Percentiles rank a stretch among this genome's conserved stretches.
Conservation (phyloP, 257 asterid genomes). For the Gentiana dahurica region DNA sequence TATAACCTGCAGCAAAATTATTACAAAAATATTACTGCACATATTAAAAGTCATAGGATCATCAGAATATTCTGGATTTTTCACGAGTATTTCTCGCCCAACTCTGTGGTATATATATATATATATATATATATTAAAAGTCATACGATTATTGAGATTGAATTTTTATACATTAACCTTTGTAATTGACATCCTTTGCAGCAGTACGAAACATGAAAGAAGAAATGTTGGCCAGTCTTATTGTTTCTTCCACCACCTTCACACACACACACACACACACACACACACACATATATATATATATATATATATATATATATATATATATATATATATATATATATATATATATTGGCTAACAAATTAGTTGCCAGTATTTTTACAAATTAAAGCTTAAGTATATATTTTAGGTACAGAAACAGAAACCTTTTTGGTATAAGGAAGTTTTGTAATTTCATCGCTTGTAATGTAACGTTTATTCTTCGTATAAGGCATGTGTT, state of each 20-base stretch:
- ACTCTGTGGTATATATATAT: slow-evolving; percentile 12
- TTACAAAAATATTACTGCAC: too few relatives aligned
- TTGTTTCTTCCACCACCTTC: slow-evolving; percentile 52
- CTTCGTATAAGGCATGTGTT: slow-evolving; percentile 27
- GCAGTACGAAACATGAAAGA: slow-evolving; percentile 30
- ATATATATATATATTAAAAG: too few relatives aligned
- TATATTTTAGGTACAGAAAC: too few relatives aligned
- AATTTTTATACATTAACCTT: slow-evolving; percentile 16
- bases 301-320: too few relatives aligned
- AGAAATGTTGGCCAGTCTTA: slow-evolving; percentile 45
- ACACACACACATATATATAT: too few relatives aligned
- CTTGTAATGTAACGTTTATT: slow-evolving; percentile 21
- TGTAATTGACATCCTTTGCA: slow-evolving; percentile 35
- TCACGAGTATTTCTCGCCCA: slow-evolving; percentile 44
- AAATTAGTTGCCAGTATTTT: neutral
- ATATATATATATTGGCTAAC: neutral
- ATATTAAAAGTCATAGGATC: slow-evolving; percentile 41
- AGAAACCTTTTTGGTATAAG: slow-evolving; percentile 35
- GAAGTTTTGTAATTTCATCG: slow-evolving; percentile 13
- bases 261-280: neutral
- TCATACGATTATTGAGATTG: too few relatives aligned
- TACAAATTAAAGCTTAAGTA: neutral
- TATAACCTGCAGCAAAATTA: slow-evolving; percentile 4
- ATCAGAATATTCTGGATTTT: slow-evolving; percentile 41
- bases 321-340: too few relatives aligned